phyloP scores from a whole-genome alignment of 441 rosid species.

The Corymbia citriodora region DNA sequence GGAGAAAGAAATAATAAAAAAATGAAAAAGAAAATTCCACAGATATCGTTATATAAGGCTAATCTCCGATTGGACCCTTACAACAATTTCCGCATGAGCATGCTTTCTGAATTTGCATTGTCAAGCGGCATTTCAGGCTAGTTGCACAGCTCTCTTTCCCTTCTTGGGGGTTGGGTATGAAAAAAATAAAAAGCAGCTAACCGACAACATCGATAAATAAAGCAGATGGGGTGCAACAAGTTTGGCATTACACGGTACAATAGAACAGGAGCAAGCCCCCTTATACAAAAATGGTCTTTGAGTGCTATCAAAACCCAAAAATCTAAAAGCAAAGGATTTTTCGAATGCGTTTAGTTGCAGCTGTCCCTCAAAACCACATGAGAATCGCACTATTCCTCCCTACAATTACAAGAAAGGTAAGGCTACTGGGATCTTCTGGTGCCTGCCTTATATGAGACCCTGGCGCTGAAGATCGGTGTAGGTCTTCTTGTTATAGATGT shows the following conservation, averaged over 20 bases:
- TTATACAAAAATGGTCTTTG: background rate
- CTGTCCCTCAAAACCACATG: background rate
- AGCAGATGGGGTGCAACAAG: background rate
- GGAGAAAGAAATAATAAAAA: no score
- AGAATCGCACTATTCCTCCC: background rate
- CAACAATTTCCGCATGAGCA: background rate
- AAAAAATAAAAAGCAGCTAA: background rate
- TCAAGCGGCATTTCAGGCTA: background rate
- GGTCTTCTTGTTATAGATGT: slow-evolving; percentile 98
- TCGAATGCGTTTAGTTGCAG: background rate
- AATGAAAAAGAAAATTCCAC: background rate
- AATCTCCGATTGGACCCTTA: background rate
- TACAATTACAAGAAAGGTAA: background rate
- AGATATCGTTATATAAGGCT: background rate
- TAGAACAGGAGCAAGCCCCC: background rate
- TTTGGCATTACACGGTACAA: background rate
- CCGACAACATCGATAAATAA: background rate
- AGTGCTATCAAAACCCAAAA: background rate
- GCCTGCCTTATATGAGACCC: slow-evolving; percentile 57
- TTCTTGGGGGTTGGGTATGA: background rate
- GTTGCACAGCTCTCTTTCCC: background rate
- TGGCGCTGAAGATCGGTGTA: slow-evolving; percentile 96
- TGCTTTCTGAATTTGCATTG: background rate
- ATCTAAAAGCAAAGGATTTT: background rate
- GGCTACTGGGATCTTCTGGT: background rate